Evolutionary conservation across 2,329 filamentous ascomycete genomes (phyloP).

Genomic region (Talaromyces sp.): DNA sequence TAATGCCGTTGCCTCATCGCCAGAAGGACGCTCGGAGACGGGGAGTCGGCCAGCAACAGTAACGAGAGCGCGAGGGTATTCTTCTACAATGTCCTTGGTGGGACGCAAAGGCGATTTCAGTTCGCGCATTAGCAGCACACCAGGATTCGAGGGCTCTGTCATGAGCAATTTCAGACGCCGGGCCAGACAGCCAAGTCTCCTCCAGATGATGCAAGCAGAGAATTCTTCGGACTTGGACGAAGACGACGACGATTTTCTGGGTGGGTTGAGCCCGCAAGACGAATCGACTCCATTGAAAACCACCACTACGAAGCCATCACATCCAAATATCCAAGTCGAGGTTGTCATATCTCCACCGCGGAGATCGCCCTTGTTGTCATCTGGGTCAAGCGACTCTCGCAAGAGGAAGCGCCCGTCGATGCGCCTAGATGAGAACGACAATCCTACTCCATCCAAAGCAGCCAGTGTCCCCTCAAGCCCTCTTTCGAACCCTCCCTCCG

Average conservation of each 20-base stretch:
- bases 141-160: slow-evolving; percentile 38
- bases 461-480: slow-evolving; percentile 4
- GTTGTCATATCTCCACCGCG: slow-evolving; percentile 20
- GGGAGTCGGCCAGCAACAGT: slow-evolving; percentile 25
- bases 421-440: slow-evolving; percentile 14
- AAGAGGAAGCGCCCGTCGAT: slow-evolving; percentile 32
- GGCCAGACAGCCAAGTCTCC: slow-evolving; percentile 40
- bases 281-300: slow-evolving; percentile 41
- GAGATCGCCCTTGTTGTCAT: slow-evolving; percentile 14
- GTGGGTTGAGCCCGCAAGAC: slow-evolving; percentile 36
- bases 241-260: slow-evolving; percentile 37
- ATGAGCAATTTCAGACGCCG: slow-evolving; percentile 41
- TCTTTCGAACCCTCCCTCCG: background rate
- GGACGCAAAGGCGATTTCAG: slow-evolving; percentile 32
- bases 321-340: slow-evolving; percentile 9
- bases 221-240: slow-evolving; percentile 28
- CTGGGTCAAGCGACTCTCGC: slow-evolving; percentile 24
- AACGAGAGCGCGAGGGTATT: slow-evolving; percentile 35
- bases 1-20: slow-evolving; percentile 31
- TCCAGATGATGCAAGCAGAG: slow-evolving; percentile 40
- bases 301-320: slow-evolving; percentile 18
- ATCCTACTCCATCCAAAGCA: slow-evolving; percentile 16
- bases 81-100: slow-evolving; percentile 32
- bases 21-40: slow-evolving; percentile 26
- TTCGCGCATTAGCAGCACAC: slow-evolving; percentile 34